phyloP scores from a whole-genome alignment of 352 stramenopile species.

The Phytopythium vexans region DNA sequence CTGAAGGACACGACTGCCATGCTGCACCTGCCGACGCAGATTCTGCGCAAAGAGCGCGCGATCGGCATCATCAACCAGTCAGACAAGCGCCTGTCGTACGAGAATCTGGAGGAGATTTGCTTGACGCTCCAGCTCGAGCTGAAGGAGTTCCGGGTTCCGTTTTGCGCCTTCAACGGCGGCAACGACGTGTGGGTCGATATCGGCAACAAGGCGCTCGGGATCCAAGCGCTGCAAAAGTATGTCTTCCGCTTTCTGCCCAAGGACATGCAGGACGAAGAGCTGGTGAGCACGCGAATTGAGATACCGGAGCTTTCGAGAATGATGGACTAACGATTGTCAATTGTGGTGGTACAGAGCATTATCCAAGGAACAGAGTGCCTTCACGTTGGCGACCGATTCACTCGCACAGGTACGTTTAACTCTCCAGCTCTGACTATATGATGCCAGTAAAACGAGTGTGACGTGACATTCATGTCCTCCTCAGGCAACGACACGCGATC shows the following conservation, averaged over 20 bases:
- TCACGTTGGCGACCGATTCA: conserved; percentile 95
- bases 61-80: conserved; percentile 91
- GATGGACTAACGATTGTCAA: not conserved
- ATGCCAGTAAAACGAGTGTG: not conserved
- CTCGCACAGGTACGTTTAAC: conserved; percentile 26
- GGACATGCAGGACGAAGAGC: conserved; percentile 68
- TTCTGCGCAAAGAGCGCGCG: conserved; percentile 93
- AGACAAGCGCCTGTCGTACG: conserved; percentile 78
- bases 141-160: conserved; percentile 76
- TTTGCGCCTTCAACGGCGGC: conserved; percentile 96
- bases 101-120: conserved; percentile 94
- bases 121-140: conserved; percentile 90
- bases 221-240: conserved; percentile 89
- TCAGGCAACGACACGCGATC: conserved; percentile 94
- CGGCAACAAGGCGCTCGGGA: conserved; percentile 95
- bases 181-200: conserved; percentile 96
- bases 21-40: conserved; percentile 79
- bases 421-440: not conserved
- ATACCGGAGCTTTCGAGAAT: not conserved
- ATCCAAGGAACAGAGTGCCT: conserved; percentile 88
- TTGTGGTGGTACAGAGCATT: conserved; percentile 22
- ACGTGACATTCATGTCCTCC: not conserved
- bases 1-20: conserved; percentile 72
- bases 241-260: conserved; percentile 71
- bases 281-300: conserved; percentile 23